Percentiles rank a stretch among this genome's conserved stretches.
Conservation (phyloP, 2,329 filamentous ascomycete species). For the Talaromyces marneffei region DNA sequence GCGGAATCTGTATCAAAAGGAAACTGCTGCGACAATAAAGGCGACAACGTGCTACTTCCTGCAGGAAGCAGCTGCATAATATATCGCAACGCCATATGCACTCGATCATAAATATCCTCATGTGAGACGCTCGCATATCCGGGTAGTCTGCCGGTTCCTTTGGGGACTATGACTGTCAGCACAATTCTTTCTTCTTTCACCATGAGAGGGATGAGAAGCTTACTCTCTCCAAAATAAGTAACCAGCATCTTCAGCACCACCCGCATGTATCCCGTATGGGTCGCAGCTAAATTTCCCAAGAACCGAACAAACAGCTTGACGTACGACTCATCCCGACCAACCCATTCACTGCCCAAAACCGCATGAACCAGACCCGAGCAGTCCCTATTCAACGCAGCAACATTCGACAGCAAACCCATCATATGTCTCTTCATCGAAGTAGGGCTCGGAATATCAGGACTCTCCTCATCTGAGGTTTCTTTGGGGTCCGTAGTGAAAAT, state of each 20-base stretch:
- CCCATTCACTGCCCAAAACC: constrained; percentile 55
- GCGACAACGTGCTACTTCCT: constrained; percentile 63
- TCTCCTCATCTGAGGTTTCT: constrained; percentile 29
- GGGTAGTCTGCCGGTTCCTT: constrained; percentile 47
- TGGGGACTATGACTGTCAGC: constrained; percentile 43
- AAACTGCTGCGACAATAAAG: constrained; percentile 62
- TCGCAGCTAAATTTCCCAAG: constrained; percentile 63
- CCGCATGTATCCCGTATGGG: constrained; percentile 71
- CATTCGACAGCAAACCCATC: constrained; percentile 52
- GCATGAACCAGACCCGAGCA: constrained; percentile 55
- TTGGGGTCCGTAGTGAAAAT: constrained; percentile 48
- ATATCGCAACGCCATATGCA: constrained; percentile 70
- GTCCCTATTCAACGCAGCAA: constrained; percentile 50
- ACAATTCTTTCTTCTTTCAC: background rate
- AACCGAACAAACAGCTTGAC: constrained; percentile 53
- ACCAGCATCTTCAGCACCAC: constrained; percentile 75
- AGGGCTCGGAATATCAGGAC: constrained; percentile 46
- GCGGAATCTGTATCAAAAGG: constrained; percentile 71
- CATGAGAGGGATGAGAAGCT: constrained; percentile 33
- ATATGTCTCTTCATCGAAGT: constrained; percentile 53
- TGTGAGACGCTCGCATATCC: constrained; percentile 55
- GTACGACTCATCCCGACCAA: constrained; percentile 56
- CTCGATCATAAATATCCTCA: constrained; percentile 61
- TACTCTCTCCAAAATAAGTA: constrained; percentile 62
- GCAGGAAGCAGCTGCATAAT: constrained; percentile 77